These are phyloP conservation scores for Camellia lanceoleosa DNA, from an alignment of 148 eudicot species.

Conservation along the genomic window DNA sequence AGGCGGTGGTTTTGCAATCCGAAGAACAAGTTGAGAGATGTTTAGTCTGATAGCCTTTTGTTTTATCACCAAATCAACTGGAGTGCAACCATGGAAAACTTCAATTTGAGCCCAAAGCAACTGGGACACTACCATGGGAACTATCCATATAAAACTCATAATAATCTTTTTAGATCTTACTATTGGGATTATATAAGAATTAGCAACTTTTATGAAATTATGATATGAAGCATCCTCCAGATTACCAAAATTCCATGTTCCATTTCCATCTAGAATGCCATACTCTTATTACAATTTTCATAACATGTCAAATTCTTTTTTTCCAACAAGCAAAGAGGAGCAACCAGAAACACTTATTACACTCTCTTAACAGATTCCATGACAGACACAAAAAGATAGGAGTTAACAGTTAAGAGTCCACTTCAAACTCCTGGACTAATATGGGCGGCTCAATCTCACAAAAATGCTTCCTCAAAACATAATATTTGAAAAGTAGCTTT, in stretches of 20 bases:
- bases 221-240: neutral
- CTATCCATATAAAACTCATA: neutral
- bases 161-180: neutral
- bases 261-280: neutral
- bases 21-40: neutral
- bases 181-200: neutral
- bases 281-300: neutral
- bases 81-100: neutral
- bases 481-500: neutral
- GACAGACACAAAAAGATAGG: neutral
- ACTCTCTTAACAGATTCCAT: no score
- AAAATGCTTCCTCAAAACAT: neutral
- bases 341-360: neutral
- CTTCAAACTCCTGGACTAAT: neutral
- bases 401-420: neutral
- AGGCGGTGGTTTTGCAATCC: neutral
- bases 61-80: neutral
- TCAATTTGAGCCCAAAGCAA: neutral
- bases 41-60: neutral
- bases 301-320: neutral
- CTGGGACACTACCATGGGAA: neutral
- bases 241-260: neutral
- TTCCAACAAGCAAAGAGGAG: neutral
- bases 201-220: neutral
- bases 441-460: neutral